Evolutionary conservation across 495 filamentous ascomycete genomes (phyloP), one percentile per base, ranked within the genome.

Genomic region (Margaritispora aquatica): DNA sequence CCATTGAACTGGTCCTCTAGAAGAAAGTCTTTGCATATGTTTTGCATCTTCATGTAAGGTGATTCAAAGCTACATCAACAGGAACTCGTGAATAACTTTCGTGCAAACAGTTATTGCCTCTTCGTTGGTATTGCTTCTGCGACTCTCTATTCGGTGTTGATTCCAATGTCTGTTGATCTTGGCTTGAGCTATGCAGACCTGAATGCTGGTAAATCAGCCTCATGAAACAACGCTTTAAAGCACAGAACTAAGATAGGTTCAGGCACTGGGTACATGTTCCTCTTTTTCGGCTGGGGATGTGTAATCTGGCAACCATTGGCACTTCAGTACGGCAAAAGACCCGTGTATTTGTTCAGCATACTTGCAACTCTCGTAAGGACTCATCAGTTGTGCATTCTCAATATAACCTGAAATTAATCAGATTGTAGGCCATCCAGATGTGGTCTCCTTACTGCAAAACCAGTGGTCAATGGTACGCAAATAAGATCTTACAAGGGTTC

Each of bases 1-100:
- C 82, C 83, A n/a, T 68, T 86, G 57, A 85, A 84, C 54, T 86
- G 83, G 83, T 76, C 80, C 50, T 72, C 67, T 2, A 69, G 71
- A 44, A 74, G 82, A 50, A 85, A 85, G 68, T 58, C 76, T 15
- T 62, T 84, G 80, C 2, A 78, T 79, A 1, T 55, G 73, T 31
- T 79, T 76, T 60, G 74, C 76, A 11, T 65, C 2, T 52, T 41
- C 36, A 51, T 57, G 51, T 51, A 44, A 13, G 9, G 29, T 21
- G 19, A 2, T 26, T 19, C 27, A 29, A 50, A n/a, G n/a, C n/a
- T 24, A 8, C 10, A 22, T 10, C 10, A 50, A 10, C 5, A 4
- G 24, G 11, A 24, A 24, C 2, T 8, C 13, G 21, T 17, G 11
- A 7, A 24, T 5, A 24, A 24, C n/a, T 23, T 7, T 24, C 26